Evolutionary conservation across 2,329 filamentous ascomycete species (phyloP), one percentile per base, ranked within the genome.

Genomic region (Aspergillus pseudonomiae): DNA sequence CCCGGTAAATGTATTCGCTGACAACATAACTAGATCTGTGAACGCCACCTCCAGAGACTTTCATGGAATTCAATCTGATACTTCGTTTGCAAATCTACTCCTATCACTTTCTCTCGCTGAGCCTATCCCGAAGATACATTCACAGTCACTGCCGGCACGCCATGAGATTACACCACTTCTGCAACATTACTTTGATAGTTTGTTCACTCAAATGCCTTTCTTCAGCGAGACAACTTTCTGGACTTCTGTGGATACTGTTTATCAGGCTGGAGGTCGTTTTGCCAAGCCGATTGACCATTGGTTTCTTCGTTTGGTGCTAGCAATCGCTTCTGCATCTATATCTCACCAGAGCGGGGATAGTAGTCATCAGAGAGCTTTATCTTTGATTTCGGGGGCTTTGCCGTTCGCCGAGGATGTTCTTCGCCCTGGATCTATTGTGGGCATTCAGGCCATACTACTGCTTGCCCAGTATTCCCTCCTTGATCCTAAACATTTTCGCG

Each of bases 31-130:
- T 71, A 95, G 93, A 61, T 93, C 94, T 6, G 92, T 99, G 73
- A 96, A 97, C 81, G 94, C 95, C 32, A 97, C 94, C 0, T 94
- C 94, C 1, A 87, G 93, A 73, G 95, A 98, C 77, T 97, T 97
- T 74, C 93, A 96, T 75, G 91, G 93, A 10, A 93, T 94, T 63
- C 89, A 91, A 34, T 91, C 88, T 64, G 93, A 92, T 72, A 96
- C 97, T 86, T 97, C 93, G 0, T 97, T 97, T 83, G 92, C 93
- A 30, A 89, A 92, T 41, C 85, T 98, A 24, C 91, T 97, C 28
- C 81, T 97, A 32, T 92, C 92, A n/a, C 91, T 94, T 6, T 89
- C 92, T 43, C 87, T 87, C 11, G 92, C 92, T 69, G 89, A 93
- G 72, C 82, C 86, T 9, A 79, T 96, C 26, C 91, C 91, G 5